Evolutionary conservation across 164 flowering plant species (phyloP), one percentile per base, ranked within the genome.

Genomic region (Brasenia schreberi): DNA sequence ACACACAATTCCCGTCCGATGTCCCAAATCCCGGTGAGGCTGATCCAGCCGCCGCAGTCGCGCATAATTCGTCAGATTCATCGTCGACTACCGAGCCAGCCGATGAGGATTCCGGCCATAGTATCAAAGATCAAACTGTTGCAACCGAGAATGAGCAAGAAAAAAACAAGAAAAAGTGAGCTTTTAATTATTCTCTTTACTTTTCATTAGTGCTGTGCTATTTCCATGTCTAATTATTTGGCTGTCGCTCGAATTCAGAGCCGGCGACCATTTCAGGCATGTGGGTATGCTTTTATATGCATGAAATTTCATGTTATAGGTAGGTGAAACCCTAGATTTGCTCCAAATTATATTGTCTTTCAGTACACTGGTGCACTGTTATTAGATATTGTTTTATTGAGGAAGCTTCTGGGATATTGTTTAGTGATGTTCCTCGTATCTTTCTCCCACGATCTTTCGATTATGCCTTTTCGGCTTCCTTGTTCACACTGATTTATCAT

Each of bases 71-170:
- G 10, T 78, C 76, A 1, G 67, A 69, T 0, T 76, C 80, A 42
- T 78, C 79, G n/a, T 82, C 83, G 0, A 76, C 81, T 7, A 70
- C 73, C 6, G 85, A 76, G 68, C 78, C 75, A 0, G 72, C 66
- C 7, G 78, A 67, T 3, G 76, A 77, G 16, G 78, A 73, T 44
- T 66, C 69, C 0, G 73, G 19, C 16, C 56, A 49, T 69, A 68
- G 66, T 60, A 74, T 73, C 73, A 67, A 74, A 19, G 75, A 67
- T 69, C 71, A 70, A 68, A 63, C 60, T n/a, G 69, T 71, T 65
- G 77, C 65, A 59, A 44, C 39, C 58, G 77, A 69, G 59, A 71
- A 66, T 61, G 75, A 68, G 43, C 70, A 64, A 58, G 78, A 72
- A 3, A 71, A 68, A 62, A 70, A 77, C 19, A 79, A 79, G 71